phyloP scores from a whole-genome alignment of 257 asterid genomes.

The Gynochthodes officinalis region DNA sequence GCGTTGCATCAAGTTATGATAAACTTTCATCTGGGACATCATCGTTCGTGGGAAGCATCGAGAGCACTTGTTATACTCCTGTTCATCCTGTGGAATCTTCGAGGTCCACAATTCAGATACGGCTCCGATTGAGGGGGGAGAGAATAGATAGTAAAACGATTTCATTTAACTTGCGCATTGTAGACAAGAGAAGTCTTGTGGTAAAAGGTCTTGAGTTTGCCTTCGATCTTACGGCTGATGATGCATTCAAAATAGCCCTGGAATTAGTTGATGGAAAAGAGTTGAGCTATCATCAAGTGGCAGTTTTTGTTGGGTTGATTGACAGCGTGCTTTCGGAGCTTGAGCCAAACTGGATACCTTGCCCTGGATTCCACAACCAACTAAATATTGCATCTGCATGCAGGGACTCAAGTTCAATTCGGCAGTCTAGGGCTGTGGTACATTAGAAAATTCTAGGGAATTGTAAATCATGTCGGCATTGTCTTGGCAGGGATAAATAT shows the following conservation, averaged over 20 bases:
- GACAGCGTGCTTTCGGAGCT: not conserved
- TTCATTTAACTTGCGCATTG: not conserved
- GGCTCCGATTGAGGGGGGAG: constrained; percentile 2
- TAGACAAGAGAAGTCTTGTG: not conserved
- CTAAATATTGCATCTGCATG: not conserved
- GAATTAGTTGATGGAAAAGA: constrained; percentile 8
- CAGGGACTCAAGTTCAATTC: not conserved
- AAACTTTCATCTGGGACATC: not conserved
- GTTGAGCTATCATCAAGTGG: not conserved
- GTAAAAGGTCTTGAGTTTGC: constrained; percentile 7
- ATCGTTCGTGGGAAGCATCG: not conserved
- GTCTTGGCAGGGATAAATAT: too few relatives aligned
- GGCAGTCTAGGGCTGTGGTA: too few relatives aligned
- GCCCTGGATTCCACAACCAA: not conserved
- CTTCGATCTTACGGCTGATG: constrained; percentile 13
- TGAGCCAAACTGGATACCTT: constrained; percentile 4
- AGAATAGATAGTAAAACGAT: not conserved
- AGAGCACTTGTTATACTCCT: not conserved
- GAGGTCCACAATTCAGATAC: not conserved
- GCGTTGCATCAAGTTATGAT: not conserved
- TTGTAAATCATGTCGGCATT: too few relatives aligned
- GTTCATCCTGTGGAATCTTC: constrained; percentile 8
- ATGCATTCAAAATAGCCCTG: constrained; percentile 12
- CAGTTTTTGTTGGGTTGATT: not conserved
- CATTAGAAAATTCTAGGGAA: not conserved